phyloP scores from a whole-genome alignment of 1,139 yeast genomes.

The Blastobotrys elegans region DNA sequence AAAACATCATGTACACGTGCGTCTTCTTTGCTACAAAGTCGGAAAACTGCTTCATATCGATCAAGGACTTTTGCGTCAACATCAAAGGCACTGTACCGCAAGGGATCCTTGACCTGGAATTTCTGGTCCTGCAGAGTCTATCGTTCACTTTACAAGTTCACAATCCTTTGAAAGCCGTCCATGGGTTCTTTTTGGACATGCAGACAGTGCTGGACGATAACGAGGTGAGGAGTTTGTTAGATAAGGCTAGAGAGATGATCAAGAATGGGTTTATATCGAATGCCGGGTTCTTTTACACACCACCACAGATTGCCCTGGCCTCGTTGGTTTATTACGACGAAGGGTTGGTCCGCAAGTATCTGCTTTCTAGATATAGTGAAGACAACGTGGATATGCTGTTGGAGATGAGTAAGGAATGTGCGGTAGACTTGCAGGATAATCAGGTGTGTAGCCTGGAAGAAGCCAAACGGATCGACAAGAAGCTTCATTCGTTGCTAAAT shows the following conservation, averaged over 20 bases:
- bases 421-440: constrained; percentile 17
- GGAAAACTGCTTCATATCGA: constrained; percentile 83
- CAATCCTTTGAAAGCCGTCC: constrained; percentile 81
- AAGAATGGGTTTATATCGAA: constrained; percentile 69
- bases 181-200: constrained; percentile 87
- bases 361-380: constrained; percentile 40
- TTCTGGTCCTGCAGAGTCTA: constrained; percentile 64
- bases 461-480: constrained; percentile 32
- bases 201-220: constrained; percentile 47
- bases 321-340: constrained; percentile 62
- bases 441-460: constrained; percentile 25
- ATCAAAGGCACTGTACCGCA: constrained; percentile 58
- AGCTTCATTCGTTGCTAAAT: constrained; percentile 29
- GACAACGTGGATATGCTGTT: constrained; percentile 18
- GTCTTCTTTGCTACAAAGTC: constrained; percentile 88
- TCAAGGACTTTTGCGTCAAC: constrained; percentile 70
- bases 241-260: constrained; percentile 59
- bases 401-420: constrained; percentile 24
- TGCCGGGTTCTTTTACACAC: constrained; percentile 71
- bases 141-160: constrained; percentile 79
- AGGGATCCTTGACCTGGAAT: constrained; percentile 73
- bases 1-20: constrained; percentile 72
- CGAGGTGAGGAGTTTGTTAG: constrained; percentile 45
- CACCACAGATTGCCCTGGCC: constrained; percentile 93
- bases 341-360: constrained; percentile 59